Evolutionary conservation across 73 alveolate genomes (phyloP).

Genomic region (Paramecium tetraurelia): DNA sequence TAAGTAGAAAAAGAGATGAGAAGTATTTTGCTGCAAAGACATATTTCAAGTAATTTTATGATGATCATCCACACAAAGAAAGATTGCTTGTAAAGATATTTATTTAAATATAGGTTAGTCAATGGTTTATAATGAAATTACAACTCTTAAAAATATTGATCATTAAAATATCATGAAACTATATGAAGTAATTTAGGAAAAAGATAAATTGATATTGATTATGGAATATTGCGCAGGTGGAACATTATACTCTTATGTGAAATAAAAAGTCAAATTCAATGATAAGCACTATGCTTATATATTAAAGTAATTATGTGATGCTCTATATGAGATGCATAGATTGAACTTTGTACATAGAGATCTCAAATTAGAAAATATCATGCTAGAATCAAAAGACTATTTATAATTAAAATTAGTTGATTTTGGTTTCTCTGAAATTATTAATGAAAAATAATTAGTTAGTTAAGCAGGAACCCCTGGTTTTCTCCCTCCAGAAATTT

Average conservation of each 20-base stretch:
- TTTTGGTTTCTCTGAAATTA: constrained; percentile 63
- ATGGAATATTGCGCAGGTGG: constrained; percentile 75
- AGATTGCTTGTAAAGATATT: constrained; percentile 5
- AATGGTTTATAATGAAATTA: constrained; percentile 72
- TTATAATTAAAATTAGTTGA: constrained; percentile 44
- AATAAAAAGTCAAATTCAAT: not conserved
- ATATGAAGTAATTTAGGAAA: constrained; percentile 89
- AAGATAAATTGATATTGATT: constrained; percentile 82
- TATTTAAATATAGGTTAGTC: not conserved
- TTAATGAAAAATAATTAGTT: constrained; percentile 35
- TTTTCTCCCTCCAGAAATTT: constrained; percentile 58
- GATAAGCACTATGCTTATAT: not conserved
- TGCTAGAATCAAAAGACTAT: constrained; percentile 49
- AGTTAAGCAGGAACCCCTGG: constrained; percentile 66
- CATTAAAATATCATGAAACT: constrained; percentile 90
- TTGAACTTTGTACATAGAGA: constrained; percentile 58
- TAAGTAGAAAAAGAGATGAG: constrained; percentile 24
- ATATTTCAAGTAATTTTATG: not conserved
- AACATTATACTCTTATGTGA: not conserved
- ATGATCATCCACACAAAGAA: constrained; percentile 5
- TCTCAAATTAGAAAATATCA: constrained; percentile 62
- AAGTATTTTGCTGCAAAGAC: constrained; percentile 27
- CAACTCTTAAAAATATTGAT: constrained; percentile 76
- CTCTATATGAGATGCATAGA: constrained; percentile 42
- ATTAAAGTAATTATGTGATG: constrained; percentile 27